Percentiles rank a stretch among this genome's conserved stretches.
These are phyloP conservation scores for Platanthera guangdongensis DNA, from an alignment of 106 monocot genomes.

Conservation along the genomic window DNA sequence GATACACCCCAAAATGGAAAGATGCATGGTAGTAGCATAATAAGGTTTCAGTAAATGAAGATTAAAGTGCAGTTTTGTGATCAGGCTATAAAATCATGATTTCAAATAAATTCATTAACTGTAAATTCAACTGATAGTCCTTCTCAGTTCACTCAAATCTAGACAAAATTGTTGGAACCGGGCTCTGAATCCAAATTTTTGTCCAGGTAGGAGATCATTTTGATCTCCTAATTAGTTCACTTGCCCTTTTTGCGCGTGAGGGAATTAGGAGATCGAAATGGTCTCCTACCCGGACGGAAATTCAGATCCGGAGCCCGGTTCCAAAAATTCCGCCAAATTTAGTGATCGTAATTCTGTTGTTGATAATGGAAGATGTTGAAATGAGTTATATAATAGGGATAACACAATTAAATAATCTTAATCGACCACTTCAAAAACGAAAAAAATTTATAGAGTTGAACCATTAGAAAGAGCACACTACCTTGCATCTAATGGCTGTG, in stretches of 20 bases:
- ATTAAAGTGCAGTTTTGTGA: neutral
- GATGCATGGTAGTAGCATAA: neutral
- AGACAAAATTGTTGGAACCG: too few relatives aligned
- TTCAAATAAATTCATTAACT: neutral
- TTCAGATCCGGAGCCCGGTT: too few relatives aligned
- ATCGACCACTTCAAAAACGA: neutral
- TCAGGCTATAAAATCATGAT: neutral
- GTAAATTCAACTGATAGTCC: neutral
- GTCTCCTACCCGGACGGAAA: too few relatives aligned
- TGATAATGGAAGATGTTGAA: neutral
- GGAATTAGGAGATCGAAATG: too few relatives aligned
- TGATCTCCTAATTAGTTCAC: too few relatives aligned
- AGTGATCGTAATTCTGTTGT: neutral
- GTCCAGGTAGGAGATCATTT: too few relatives aligned
- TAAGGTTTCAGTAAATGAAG: constrained; percentile 1
- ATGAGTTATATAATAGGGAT: neutral
- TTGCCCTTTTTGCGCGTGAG: too few relatives aligned
- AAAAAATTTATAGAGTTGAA: neutral
- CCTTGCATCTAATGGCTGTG: constrained; percentile 35
- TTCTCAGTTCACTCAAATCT: neutral
- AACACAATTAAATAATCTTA: neutral
- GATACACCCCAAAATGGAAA: neutral
- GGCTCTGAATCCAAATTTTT: too few relatives aligned
- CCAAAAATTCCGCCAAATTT: neutral
- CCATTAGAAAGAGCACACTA: constrained; percentile 14